Percentiles rank a stretch among this genome's conserved stretches.
These are phyloP conservation scores for Pichia heedii DNA, from an alignment of 805 yeast genomes.

Conservation along the genomic window DNA sequence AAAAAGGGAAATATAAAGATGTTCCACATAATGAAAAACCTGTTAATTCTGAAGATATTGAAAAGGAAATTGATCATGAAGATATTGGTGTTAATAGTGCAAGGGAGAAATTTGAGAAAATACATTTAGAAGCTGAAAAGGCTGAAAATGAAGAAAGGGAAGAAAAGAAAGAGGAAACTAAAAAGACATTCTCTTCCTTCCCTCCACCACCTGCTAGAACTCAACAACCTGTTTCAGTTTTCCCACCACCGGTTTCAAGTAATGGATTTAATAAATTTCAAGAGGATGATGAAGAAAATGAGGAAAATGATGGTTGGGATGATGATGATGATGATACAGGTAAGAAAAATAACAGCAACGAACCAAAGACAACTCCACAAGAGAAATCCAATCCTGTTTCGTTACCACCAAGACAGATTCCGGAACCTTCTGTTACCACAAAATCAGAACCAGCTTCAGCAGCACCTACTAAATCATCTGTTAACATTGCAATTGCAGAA, in stretches of 20 bases:
- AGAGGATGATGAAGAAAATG: conserved; percentile 17
- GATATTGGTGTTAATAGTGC: conserved; percentile 27
- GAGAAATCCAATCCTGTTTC: too few relatives aligned
- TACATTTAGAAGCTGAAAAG: conserved; percentile 19
- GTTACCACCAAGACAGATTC: conserved; percentile 16
- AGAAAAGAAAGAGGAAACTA: not conserved
- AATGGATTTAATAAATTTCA: conserved; percentile 13
- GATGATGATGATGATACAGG: conserved; percentile 15
- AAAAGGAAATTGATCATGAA: conserved; percentile 16
- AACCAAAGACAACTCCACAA: not conserved
- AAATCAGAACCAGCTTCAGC: conserved; percentile 9
- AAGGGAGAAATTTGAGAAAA: conserved; percentile 24
- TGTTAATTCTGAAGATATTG: conserved; percentile 19
- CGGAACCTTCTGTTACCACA: conserved; percentile 7
- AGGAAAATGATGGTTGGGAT: conserved; percentile 10
- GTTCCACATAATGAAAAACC: conserved; percentile 28
- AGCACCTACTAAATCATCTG: conserved; percentile 6
- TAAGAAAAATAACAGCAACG: conserved; percentile 12
- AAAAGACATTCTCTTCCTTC: conserved; percentile 5
- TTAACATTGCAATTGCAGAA: conserved; percentile 56
- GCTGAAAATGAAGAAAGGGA: conserved; percentile 17
- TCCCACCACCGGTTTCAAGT: conserved; percentile 8
- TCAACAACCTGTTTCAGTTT: conserved; percentile 9
- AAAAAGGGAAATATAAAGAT: conserved; percentile 56
- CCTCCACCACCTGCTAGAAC: conserved; percentile 10